A percentile compares a stretch with the other conserved stretches of the same genome.
Conservation (phyloP, 129 eudicot genomes). For the Apium graveolens region DNA sequence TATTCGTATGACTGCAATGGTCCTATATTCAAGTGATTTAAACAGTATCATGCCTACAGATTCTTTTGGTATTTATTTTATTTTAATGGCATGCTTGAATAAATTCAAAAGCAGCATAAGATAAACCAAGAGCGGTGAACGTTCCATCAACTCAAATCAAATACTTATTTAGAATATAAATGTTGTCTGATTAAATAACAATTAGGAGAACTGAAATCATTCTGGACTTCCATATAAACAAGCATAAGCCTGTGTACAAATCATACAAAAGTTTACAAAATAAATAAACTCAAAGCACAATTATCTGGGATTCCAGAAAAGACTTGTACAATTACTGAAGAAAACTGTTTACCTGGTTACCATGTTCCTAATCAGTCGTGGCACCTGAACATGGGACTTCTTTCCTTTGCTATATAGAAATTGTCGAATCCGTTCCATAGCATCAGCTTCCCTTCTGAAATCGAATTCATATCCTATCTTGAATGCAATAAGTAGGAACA, state of each 20-base stretch:
- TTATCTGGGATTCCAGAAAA: not conserved
- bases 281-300: not conserved
- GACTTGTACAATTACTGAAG: not conserved
- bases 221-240: not conserved
- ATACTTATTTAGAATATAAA: not conserved
- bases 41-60: not conserved
- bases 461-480: constrained; percentile 96
- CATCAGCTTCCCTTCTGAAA: constrained; percentile 91
- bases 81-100: not conserved
- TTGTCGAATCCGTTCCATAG: constrained; percentile 69
- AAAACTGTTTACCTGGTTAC: constrained; percentile 54
- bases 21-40: not conserved
- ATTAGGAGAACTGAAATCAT: not conserved
- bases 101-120: not conserved
- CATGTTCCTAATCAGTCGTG: constrained; percentile 44
- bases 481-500: constrained; percentile 21
- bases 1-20: no score
- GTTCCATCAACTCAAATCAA: not conserved
- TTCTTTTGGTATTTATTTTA: not conserved
- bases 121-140: not conserved
- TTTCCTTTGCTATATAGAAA: constrained; percentile 51
- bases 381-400: constrained; percentile 73
- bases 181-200: not conserved
- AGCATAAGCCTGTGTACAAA: not conserved
- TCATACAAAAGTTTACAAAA: constrained; percentile 1